These are phyloP conservation scores for Solanum gracilifrons DNA, from an alignment of 257 asterid species.

Conservation along the genomic window DNA sequence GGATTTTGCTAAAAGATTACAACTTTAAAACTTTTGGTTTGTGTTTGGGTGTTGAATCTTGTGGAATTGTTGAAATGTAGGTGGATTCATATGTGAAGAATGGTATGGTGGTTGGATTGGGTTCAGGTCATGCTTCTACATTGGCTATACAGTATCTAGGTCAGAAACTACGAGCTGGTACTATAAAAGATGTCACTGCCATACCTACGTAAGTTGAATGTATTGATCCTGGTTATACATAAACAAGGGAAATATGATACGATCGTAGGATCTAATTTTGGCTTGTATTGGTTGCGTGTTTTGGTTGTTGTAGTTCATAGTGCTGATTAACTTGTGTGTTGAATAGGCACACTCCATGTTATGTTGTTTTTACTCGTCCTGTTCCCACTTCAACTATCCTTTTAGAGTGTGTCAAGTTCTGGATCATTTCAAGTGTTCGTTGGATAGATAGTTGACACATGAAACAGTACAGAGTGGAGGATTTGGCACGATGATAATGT, in stretches of 20 bases:
- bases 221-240: not conserved
- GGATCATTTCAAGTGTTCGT: not conserved
- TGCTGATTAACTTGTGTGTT: not conserved
- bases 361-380: not conserved
- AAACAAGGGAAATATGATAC: not conserved
- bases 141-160: conserved; percentile 68
- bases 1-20: not conserved
- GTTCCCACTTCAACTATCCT: not conserved
- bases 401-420: not conserved
- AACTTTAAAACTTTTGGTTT: not conserved
- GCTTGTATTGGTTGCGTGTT: not conserved
- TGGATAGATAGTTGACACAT: not conserved
- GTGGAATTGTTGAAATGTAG: conserved; percentile 25
- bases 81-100: conserved; percentile 60
- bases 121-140: conserved; percentile 60
- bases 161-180: conserved; percentile 48
- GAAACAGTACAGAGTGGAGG: not conserved
- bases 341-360: not conserved
- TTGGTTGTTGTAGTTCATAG: not conserved
- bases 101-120: conserved; percentile 72
- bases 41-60: not conserved
- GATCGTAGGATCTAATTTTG: not conserved
- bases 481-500: not conserved
- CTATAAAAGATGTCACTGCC: conserved; percentile 38
- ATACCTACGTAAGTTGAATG: conserved; percentile 43